Evolutionary conservation across 306 rosid species (phyloP), one percentile per base, ranked within the genome.

Genomic region (Cicer chorassanicum): DNA sequence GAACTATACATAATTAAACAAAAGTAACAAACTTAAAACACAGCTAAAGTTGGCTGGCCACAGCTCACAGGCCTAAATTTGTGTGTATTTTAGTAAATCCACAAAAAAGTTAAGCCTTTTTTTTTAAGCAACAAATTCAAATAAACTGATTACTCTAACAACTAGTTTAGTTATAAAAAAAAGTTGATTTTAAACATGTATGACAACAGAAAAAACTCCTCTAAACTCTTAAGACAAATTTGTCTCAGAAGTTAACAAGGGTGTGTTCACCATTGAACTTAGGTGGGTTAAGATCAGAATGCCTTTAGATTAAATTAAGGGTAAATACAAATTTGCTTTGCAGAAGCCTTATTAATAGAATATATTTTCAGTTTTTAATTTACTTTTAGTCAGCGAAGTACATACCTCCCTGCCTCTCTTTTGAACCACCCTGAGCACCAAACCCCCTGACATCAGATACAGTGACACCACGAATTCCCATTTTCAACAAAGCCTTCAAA

Each of bases 341-440:
- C n/a, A 55, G 34, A 55, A 68, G 45, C 38, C 64, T 68, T 69
- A 72, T 45, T 59, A 5, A 8, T 19, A 46, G 48, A 66, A 48
- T 6, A 43, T 34, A 48, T 62, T 46, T 62, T 68, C 44, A 44
- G 60, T 3, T 48, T 53, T 62, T 45, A 40, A 69, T 53, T 44
- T 44, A 56, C 36, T 64, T 56, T 8, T 21, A 64, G 71, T 38
- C 42, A 63, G 68, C 8, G 6, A 70, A 1, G 59, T 50, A 74
- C 84, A 66, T 85, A 94, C 98, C 98, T 73, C 95, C 98, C 6
- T 94, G 96, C 87, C 98, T 94, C 82, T 94, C 98, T 81, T 82
- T 85, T 2, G 91, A 86, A 59, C 97, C 98, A 18, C 98, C 98
- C 78, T 94, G 98, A 81, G 98, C 81, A 79, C 98, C 98, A 86